Evolutionary conservation across 441 rosid genomes (phyloP), one percentile per base, ranked within the genome.

Genomic region (Euphorbia schlechtendalii): DNA sequence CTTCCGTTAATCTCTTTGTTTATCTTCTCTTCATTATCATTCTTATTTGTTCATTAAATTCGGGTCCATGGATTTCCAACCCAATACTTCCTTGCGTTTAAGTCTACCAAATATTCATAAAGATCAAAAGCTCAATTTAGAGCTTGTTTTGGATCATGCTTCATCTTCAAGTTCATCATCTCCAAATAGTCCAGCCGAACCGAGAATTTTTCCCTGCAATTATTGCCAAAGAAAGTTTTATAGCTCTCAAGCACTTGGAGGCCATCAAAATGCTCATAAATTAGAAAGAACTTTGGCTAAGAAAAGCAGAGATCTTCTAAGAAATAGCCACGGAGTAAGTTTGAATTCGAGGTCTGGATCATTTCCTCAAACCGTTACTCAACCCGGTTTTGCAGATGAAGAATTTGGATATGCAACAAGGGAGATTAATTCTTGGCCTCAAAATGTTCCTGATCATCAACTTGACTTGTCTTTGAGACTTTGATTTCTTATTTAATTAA

Each of bases 201-300:
- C 83, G 17, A 71, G 96, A 59, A 64, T 83, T 36, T 92, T 89
- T 76, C 83, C 96, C 0, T 92, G 98, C 80, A 90, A 88, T 79
- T 92, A 83, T 67, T 92, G 98, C 72, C 87, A 82, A 70, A 80
- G 94, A 58, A 92, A 86, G 79, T 92, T 92, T 66, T 85, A 88
- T n/a, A 92, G 98, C 70, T 92, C 98, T 49, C 98, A 92, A 73
- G 97, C 98, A 20, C 92, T 89, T 45, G 98, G 98, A 10, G 97
- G 98, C 3, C 98, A 92, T 70, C 98, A 92, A 76, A 92, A 92
- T 65, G 98, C 97, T 36, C 98, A 92, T 71, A 92, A 86, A 76
- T 89, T 92, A 4, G 98, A 92, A 61, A 81, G 98, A 69, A 88
- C 92, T 14, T 77, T 92, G 45, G 96, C 98, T 59, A 92, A 88